phyloP scores from a whole-genome alignment of 129 eudicot species.

The Arctium minus region DNA sequence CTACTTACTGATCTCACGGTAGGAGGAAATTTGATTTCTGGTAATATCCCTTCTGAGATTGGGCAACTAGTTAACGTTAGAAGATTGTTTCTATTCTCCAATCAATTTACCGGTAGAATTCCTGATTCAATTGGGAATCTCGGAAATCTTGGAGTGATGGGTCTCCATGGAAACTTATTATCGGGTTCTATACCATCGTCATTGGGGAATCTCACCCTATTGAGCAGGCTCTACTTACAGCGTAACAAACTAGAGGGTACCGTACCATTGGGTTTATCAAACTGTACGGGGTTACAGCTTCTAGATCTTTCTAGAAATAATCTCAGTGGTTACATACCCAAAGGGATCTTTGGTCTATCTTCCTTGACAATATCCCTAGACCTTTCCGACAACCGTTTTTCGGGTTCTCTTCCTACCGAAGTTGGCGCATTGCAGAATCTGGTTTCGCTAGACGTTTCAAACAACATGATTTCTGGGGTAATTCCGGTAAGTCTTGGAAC shows the following conservation, averaged over 20 bases:
- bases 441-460: background rate
- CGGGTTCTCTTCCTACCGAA: background rate
- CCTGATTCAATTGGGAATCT: background rate
- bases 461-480: background rate
- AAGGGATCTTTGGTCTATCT: constrained; percentile 4
- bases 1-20: background rate
- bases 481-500: background rate
- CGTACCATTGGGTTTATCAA: constrained; percentile 1
- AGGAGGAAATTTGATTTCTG: background rate
- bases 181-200: background rate
- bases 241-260: constrained; percentile 8
- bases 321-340: background rate
- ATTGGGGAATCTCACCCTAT: constrained; percentile 4
- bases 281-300: background rate
- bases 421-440: background rate
- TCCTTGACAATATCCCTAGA: background rate
- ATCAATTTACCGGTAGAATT: background rate
- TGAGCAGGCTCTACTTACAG: background rate
- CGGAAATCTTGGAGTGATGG: background rate
- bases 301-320: constrained; percentile 9
- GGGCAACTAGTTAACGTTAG: constrained; percentile 1
- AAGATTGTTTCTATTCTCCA: background rate
- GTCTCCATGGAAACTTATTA: background rate
- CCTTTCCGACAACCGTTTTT: background rate
- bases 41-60: constrained; percentile 7